A percentile compares a stretch with the other conserved stretches of the same genome.
Conservation (phyloP, 169 alveolate species). For the Eimeria maxima region DNA sequence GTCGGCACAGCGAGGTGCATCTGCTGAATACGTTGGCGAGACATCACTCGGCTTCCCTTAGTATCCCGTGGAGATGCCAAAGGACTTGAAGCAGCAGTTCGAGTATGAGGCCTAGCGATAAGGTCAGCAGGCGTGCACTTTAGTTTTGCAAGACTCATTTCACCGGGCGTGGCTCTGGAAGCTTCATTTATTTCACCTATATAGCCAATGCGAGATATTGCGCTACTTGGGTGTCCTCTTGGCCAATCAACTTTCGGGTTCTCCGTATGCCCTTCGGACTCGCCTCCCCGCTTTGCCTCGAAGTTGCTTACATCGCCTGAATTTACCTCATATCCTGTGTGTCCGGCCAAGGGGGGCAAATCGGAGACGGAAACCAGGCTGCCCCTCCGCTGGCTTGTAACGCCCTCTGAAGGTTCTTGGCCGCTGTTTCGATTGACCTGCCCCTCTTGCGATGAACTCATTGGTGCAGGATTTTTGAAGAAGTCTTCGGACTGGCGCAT, state of each 20-base stretch:
- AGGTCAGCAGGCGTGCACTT: neutral
- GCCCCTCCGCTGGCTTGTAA: neutral
- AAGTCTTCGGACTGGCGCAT: slow-evolving; percentile 5
- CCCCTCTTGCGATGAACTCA: neutral
- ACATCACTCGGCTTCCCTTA: neutral
- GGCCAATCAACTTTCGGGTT: slow-evolving; percentile 23
- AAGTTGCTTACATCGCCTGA: neutral
- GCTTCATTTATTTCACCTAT: neutral
- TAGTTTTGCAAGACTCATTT: neutral
- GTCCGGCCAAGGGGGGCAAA: neutral
- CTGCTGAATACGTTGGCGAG: slow-evolving; percentile 62
- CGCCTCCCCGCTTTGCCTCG: neutral
- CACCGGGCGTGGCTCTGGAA: neutral
- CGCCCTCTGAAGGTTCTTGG: neutral
- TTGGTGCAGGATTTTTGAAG: neutral
- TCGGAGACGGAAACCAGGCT: slow-evolving; percentile 51
- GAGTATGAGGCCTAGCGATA: neutral
- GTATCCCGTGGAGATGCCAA: neutral
- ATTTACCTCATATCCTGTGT: slow-evolving; percentile 2
- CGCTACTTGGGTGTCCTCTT: slow-evolving; percentile 25
- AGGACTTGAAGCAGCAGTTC: neutral
- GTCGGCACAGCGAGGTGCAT: slow-evolving; percentile 45
- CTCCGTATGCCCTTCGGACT: neutral
- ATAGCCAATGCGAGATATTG: slow-evolving; percentile 35
- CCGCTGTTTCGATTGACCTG: neutral